phyloP scores from a whole-genome alignment of 2,329 filamentous ascomycete genomes.

The Diplocarpon rosae region DNA sequence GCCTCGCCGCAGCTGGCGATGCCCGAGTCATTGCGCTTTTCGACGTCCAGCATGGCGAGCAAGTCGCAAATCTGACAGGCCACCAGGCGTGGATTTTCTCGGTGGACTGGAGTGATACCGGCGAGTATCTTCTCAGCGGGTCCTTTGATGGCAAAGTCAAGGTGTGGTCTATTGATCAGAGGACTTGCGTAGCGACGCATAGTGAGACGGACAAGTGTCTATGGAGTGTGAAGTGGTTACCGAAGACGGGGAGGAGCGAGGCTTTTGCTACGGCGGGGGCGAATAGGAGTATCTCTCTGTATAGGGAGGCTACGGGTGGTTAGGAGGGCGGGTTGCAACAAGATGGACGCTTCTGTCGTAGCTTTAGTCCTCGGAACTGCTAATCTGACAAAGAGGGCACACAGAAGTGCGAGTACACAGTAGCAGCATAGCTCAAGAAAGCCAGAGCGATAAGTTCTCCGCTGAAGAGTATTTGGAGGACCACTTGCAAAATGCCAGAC shows the following conservation, averaged over 20 bases:
- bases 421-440: no score
- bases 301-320: slow-evolving; percentile 67
- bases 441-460: no score
- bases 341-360: neutral
- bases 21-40: slow-evolving; percentile 83
- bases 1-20: slow-evolving; percentile 84
- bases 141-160: slow-evolving; percentile 90
- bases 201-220: slow-evolving; percentile 78
- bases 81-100: slow-evolving; percentile 83
- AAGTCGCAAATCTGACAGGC: slow-evolving; percentile 72
- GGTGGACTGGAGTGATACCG: slow-evolving; percentile 86
- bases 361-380: no score
- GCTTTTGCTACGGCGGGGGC: slow-evolving; percentile 72
- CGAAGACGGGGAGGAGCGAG: slow-evolving; percentile 53
- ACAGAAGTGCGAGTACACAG: no score
- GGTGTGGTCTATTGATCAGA: slow-evolving; percentile 83
- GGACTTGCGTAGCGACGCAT: slow-evolving; percentile 82
- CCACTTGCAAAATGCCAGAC: no score
- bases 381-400: no score
- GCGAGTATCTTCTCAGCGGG: slow-evolving; percentile 81
- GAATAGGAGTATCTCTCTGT: slow-evolving; percentile 67
- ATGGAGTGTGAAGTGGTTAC: slow-evolving; percentile 78
- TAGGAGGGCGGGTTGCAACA: slow-evolving; percentile 7
- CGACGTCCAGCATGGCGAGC: slow-evolving; percentile 84
- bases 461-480: no score